phyloP scores from a whole-genome alignment of 208 protist genomes.

The Crithidia acanthocephali region DNA sequence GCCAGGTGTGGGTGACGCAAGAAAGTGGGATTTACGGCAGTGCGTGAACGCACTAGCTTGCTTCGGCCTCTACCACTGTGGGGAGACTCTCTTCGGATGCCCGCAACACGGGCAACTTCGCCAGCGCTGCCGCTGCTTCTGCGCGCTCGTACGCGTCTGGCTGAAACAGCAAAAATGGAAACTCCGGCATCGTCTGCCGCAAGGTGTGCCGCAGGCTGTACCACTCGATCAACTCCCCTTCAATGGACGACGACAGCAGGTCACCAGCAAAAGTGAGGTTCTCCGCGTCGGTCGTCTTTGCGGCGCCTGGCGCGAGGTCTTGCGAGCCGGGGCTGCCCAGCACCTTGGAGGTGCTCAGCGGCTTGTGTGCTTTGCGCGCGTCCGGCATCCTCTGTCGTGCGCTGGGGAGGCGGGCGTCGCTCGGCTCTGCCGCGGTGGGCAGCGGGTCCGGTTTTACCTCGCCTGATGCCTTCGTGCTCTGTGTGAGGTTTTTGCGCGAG shows the following conservation, averaged over 20 bases:
- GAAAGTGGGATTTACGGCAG: neutral
- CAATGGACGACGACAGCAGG: conserved; percentile 38
- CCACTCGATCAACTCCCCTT: conserved; percentile 65
- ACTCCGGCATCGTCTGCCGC: conserved; percentile 37
- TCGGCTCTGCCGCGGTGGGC: no score
- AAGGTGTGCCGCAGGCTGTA: conserved; percentile 63
- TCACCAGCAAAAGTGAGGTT: conserved; percentile 22
- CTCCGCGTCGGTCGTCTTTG: neutral
- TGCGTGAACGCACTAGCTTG: neutral
- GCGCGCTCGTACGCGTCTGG: conserved; percentile 13
- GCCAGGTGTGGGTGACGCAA: neutral
- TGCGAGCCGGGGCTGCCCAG: neutral
- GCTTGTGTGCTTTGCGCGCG: no score
- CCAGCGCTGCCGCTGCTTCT: neutral
- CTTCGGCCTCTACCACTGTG: neutral
- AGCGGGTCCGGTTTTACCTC: neutral
- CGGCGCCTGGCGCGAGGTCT: neutral
- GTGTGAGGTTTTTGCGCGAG: neutral
- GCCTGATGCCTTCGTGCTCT: neutral
- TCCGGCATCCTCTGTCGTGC: no score
- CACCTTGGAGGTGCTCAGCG: neutral
- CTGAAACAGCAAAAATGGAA: conserved; percentile 51
- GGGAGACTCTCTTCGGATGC: neutral
- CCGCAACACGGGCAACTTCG: neutral
- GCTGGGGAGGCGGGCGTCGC: no score